Base-by-base conservation (phyloP, 306 rosid species). In the Ochetophila trinervis region DNA sequence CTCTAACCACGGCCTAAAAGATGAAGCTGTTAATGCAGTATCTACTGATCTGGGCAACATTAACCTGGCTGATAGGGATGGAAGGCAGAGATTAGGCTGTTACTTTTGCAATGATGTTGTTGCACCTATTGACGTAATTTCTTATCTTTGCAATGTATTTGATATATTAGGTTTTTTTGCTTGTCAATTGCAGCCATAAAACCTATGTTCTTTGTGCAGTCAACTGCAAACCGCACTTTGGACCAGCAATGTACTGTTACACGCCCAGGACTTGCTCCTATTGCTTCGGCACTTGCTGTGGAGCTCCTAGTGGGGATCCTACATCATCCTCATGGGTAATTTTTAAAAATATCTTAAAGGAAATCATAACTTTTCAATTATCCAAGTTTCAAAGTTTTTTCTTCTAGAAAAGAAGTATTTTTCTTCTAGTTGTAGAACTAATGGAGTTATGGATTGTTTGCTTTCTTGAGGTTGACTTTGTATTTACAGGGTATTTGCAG, bases 241-340 rank as follows among this genome's bases (percentile, higher is more conserved):
- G 98, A 93, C 74, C 98, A 93, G 86, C 98, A 93, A 73, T 93
- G 98, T 81, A 93, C 98, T 12, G 97, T 89, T 63, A 89, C 98
- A 32, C 91, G 97, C 20, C 98, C 98, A 1, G 98, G 97, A 62
- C 96, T 93, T 56, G 96, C 98, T 81, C 94, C 96, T 20, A 86
- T 89, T 79, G 96, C 98, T 66, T 89, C 98, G 8, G 86, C 98
- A 47, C 92, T 89, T 62, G 94, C 97, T 5, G 98, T 82, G 76
- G 98, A 93, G 80, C 96, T 93, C 82, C 67, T 93, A 60, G 82
- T 93, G 14, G 88, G 91, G 53, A 84, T 93, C 72, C 79, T 93
- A 57, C 98, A 93, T 82, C 96, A 93, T 65, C 98, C 94, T 69
- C 75, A 78, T 47, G 94, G 97, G 98, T 93, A 84, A 57, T 48